phyloP scores from a whole-genome alignment of 1,139 yeast genomes.

The Protomyces inundatus region DNA sequence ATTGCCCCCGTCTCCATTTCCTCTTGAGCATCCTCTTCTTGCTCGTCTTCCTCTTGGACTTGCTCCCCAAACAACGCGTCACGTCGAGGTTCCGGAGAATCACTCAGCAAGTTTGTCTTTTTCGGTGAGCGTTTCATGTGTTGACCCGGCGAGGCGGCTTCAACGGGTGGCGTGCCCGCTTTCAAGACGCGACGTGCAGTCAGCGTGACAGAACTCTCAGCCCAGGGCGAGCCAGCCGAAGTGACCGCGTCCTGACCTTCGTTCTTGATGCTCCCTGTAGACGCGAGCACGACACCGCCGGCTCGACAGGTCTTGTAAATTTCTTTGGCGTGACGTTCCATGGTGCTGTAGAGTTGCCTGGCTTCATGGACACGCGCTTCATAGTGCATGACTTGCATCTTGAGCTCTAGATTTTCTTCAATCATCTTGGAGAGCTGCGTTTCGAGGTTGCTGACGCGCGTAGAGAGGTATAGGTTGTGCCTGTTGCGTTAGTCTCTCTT shows the following conservation, averaged over 20 bases:
- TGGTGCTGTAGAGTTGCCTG: not conserved
- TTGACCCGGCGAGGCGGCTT: not conserved
- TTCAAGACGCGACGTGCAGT: too few species aligned
- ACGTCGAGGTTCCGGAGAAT: slow-evolving; percentile 1
- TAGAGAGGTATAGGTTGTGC: too few species aligned
- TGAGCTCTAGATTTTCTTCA: slow-evolving; percentile 14
- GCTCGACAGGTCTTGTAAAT: not conserved
- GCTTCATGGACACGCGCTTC: not conserved
- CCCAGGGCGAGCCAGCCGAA: too few species aligned
- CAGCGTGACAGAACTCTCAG: too few species aligned
- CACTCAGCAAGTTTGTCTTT: slow-evolving; percentile 3
- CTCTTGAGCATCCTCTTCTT: too few species aligned
- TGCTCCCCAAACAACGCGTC: not conserved
- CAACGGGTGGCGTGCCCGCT: too few species aligned
- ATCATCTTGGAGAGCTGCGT: slow-evolving; percentile 1
- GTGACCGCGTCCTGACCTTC: too few species aligned
- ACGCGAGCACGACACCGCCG: not conserved
- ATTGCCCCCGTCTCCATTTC: not conserved
- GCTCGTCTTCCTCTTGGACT: too few species aligned
- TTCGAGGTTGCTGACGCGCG: not conserved
- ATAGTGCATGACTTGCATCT: slow-evolving; percentile 1
- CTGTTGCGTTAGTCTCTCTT: too few species aligned
- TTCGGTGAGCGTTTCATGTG: slow-evolving; percentile 17
- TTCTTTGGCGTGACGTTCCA: not conserved
- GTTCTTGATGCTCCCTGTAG: too few species aligned